Evolutionary conservation across 2,329 filamentous ascomycete genomes (phyloP).

Genomic region (Amauroascus niger): DNA sequence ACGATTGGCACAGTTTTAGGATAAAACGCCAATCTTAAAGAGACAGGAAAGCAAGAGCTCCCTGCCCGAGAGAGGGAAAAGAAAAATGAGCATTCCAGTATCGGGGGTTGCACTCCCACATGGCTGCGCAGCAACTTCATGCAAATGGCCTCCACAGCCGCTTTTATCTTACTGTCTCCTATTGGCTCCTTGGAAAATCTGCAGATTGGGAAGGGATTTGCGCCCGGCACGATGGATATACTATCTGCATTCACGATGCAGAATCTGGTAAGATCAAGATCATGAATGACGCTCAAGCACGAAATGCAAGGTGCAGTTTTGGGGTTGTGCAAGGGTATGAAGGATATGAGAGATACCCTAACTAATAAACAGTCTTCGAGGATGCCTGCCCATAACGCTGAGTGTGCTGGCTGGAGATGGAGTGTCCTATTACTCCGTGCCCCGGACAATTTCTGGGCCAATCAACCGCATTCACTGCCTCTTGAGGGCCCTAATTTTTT

Average conservation of each 20-base stretch:
- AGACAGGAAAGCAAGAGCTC: background rate
- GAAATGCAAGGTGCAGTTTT: background rate
- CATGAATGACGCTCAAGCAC: background rate
- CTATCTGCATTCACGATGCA: background rate
- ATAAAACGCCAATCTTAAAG: background rate
- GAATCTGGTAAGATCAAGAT: background rate
- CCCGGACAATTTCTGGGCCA: background rate
- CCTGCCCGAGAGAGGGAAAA: background rate
- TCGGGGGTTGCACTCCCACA: background rate
- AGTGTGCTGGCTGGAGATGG: background rate
- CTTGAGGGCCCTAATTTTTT: no score
- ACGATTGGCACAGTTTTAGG: background rate
- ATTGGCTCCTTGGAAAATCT: background rate
- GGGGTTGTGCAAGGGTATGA: background rate
- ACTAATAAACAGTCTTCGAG: no score
- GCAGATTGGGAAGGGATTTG: background rate
- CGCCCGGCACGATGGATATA: background rate
- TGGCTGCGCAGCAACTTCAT: no score
- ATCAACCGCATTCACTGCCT: background rate
- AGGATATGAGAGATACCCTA: background rate
- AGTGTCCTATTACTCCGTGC: background rate
- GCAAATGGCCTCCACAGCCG: no score
- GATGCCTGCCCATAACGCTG: background rate
- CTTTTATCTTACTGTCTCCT: background rate
- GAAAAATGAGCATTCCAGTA: background rate